These are phyloP conservation scores for Neurospora sp. DNA, from an alignment of 495 filamentous ascomycete species.

Conservation along the genomic window DNA sequence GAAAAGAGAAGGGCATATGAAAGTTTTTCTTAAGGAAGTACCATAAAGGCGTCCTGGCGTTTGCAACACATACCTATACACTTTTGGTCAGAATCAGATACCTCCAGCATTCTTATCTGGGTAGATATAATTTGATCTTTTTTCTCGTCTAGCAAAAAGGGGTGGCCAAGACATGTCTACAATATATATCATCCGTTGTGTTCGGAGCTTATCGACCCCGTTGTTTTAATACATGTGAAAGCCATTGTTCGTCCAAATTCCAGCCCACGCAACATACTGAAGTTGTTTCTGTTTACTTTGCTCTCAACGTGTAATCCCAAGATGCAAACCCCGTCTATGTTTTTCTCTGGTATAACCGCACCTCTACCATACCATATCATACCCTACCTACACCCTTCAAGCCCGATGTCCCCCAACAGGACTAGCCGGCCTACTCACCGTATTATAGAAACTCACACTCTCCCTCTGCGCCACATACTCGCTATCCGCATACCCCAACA, in stretches of 20 bases:
- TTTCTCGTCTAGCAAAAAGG: not conserved
- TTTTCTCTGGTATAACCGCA: not conserved
- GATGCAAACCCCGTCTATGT: not conserved
- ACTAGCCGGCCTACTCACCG: constrained; percentile 30
- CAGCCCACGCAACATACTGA: not conserved
- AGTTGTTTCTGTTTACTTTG: not conserved
- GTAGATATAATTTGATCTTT: not conserved
- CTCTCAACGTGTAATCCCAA: not conserved
- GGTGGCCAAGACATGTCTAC: not conserved
- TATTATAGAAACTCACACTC: constrained; percentile 67
- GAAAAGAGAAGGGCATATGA: constrained; percentile 1
- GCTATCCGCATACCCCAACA: constrained; percentile 85
- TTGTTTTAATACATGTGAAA: not conserved
- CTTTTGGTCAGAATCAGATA: not conserved
- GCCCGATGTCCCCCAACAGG: constrained; percentile 21
- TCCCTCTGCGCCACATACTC: constrained; percentile 89
- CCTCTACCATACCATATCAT: constrained; percentile 12
- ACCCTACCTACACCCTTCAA: constrained; percentile 9
- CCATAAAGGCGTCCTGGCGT: constrained; percentile 17
- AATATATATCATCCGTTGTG: not conserved
- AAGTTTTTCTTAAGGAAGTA: constrained; percentile 7
- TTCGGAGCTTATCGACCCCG: not conserved
- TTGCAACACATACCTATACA: not conserved
- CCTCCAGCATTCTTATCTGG: not conserved
- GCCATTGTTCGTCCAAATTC: not conserved